Evolutionary conservation across 805 yeast species (phyloP).

Genomic region (Candida xiaguanensis): DNA sequence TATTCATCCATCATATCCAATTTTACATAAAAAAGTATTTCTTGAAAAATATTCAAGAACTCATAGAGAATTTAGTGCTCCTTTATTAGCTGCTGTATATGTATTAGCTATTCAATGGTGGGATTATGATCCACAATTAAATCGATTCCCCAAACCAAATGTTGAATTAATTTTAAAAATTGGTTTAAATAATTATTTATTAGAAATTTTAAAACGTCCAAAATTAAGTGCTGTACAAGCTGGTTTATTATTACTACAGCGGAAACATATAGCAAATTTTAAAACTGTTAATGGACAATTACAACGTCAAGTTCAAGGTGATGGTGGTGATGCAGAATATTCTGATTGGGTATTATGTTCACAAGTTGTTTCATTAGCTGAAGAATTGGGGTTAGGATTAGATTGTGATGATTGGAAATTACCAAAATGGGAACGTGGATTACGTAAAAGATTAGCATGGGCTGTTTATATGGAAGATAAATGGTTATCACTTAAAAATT

Average conservation of each 20-base stretch:
- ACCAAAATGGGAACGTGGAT: conserved; percentile 93
- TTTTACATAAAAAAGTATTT: conserved; percentile 86
- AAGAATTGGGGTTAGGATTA: conserved; percentile 86
- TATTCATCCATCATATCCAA: conserved; percentile 89
- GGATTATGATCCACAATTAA: conserved; percentile 79
- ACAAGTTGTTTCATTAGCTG: conserved; percentile 82
- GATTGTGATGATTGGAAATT: conserved; percentile 88
- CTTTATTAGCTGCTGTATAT: conserved; percentile 86
- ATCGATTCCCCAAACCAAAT: conserved; percentile 77
- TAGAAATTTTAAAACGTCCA: conserved; percentile 79
- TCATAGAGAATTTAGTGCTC: conserved; percentile 88
- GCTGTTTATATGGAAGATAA: conserved; percentile 91
- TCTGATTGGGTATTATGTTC: conserved; percentile 85
- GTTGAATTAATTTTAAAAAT: conserved; percentile 44
- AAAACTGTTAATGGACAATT: conserved; percentile 1
- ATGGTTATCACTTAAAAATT: conserved; percentile 80
- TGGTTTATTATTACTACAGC: conserved; percentile 73
- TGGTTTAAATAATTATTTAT: conserved; percentile 65
- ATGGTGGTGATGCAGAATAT: conserved; percentile 33
- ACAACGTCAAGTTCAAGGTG: conserved; percentile 12
- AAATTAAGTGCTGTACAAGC: conserved; percentile 91
- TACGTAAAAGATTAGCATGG: conserved; percentile 89
- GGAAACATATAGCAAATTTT: conserved; percentile 36
- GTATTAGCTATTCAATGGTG: conserved; percentile 90
- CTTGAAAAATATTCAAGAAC: conserved; percentile 88